phyloP scores from a whole-genome alignment of 768 basidiomycete species.

The Hydnomerulius pinastri region DNA sequence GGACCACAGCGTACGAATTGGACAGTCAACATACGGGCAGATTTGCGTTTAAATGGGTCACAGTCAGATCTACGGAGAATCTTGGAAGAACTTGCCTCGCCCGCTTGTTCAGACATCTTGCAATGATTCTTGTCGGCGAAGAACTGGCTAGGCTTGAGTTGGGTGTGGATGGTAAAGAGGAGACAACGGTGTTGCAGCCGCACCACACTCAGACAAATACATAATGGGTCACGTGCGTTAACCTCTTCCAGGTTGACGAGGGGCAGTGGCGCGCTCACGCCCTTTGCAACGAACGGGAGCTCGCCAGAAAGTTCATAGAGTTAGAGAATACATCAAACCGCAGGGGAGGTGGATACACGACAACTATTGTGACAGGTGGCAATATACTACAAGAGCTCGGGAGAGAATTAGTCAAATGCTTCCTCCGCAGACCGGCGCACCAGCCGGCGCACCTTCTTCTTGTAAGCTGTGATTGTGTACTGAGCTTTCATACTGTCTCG shows the following conservation, averaged over 20 bases:
- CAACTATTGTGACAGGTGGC: constrained; percentile 6
- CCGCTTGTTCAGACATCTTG: constrained; percentile 42
- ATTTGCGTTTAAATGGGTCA: constrained; percentile 25
- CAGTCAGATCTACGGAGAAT: constrained; percentile 23
- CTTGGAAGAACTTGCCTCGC: constrained; percentile 37
- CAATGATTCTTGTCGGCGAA: neutral
- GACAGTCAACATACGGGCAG: constrained; percentile 39
- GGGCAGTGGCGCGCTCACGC: too few relatives aligned
- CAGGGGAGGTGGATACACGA: neutral
- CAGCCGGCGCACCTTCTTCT: constrained; percentile 93
- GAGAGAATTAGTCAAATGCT: constrained; percentile 59
- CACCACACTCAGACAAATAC: neutral
- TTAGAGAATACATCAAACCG: neutral
- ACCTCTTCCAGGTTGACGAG: neutral
- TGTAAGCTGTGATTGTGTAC: constrained; percentile 59
- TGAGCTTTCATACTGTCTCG: constrained; percentile 13
- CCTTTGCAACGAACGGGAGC: too few relatives aligned
- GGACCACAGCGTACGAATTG: constrained; percentile 17
- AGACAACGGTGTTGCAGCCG: neutral
- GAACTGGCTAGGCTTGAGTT: constrained; percentile 15
- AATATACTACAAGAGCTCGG: constrained; percentile 18
- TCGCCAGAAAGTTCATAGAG: too few relatives aligned
- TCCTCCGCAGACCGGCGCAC: constrained; percentile 90
- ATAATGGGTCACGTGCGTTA: constrained; percentile 25
- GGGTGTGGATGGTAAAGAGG: constrained; percentile 8